Conservation (phyloP, 2,329 filamentous ascomycete genomes). For the Trichoderma sp. region DNA sequence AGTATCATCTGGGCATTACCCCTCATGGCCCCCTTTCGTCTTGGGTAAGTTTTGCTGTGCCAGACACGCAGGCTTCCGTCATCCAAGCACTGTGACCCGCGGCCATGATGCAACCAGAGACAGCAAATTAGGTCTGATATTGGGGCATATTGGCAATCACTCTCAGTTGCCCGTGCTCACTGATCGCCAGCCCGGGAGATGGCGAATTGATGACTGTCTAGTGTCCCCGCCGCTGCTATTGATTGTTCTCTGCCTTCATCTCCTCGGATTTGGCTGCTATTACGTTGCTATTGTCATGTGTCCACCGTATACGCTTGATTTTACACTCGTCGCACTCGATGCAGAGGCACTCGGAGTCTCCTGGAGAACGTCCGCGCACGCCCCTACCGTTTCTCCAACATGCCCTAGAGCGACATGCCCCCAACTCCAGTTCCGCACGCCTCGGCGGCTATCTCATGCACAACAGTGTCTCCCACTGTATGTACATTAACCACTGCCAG, state of each 20-base stretch:
- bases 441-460: slow-evolving; percentile 35
- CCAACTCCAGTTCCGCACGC: slow-evolving; percentile 3
- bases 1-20: not conserved
- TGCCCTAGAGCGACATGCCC: not conserved
- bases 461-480: slow-evolving; percentile 27
- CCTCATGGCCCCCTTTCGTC: not conserved
- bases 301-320: not conserved
- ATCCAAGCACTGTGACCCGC: not conserved
- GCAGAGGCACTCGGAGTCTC: not conserved
- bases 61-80: not conserved
- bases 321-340: not conserved
- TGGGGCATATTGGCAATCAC: not conserved
- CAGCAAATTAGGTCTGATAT: not conserved
- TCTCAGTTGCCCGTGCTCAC: not conserved
- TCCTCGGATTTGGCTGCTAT: not conserved
- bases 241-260: slow-evolving; percentile 7
- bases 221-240: slow-evolving; percentile 13
- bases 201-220: not conserved
- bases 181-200: not conserved
- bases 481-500: slow-evolving; percentile 19
- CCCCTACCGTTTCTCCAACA: slow-evolving; percentile 3
- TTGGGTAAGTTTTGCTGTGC: not conserved
- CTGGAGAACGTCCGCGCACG: not conserved
- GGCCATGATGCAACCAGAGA: not conserved
- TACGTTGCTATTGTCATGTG: slow-evolving; percentile 13